A percentile compares a stretch with the other conserved stretches of the same genome.
These are phyloP conservation scores for Platanthera zijinensis DNA, from an alignment of 106 monocot genomes.

Conservation along the genomic window DNA sequence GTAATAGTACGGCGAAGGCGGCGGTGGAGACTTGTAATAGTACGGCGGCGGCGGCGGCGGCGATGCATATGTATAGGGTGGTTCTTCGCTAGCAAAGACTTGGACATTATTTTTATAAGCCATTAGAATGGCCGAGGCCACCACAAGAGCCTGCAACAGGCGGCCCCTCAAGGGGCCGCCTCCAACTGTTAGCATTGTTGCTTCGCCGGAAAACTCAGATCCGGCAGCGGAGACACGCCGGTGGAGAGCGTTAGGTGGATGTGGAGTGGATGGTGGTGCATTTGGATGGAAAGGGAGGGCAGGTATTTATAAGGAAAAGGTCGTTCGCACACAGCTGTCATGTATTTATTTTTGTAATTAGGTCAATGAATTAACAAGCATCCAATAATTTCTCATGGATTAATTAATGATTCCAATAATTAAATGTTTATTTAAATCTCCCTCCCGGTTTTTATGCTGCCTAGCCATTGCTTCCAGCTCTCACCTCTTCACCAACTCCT, in stretches of 20 bases:
- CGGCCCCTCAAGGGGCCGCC: conserved; percentile 21
- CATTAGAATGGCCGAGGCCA: conserved; percentile 14
- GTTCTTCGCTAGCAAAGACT: conserved; percentile 2
- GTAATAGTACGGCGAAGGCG: conserved; percentile 18
- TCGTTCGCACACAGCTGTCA: conserved; percentile 5
- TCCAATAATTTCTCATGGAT: not conserved
- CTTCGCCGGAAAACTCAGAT: not conserved
- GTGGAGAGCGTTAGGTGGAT: not conserved
- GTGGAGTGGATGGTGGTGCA: not conserved
- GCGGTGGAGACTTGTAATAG: conserved; percentile 27
- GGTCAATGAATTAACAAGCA: not conserved
- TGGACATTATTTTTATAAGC: not conserved
- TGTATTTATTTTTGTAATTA: not conserved
- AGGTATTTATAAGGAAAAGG: not conserved
- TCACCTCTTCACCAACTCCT: not conserved
- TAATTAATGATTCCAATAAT: not conserved
- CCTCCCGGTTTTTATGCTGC: not conserved
- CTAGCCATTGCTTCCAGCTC: not conserved
- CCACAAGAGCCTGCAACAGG: conserved; percentile 14
- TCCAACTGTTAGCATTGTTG: conserved; percentile 1
- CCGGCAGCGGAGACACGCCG: not conserved
- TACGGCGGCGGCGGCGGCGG: conserved; percentile 18
- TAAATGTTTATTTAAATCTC: not conserved
- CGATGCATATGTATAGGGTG: conserved; percentile 13
- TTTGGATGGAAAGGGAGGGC: not conserved